phyloP scores from a whole-genome alignment of 768 basidiomycete genomes.

The Pilatotrama ljubarskyi region DNA sequence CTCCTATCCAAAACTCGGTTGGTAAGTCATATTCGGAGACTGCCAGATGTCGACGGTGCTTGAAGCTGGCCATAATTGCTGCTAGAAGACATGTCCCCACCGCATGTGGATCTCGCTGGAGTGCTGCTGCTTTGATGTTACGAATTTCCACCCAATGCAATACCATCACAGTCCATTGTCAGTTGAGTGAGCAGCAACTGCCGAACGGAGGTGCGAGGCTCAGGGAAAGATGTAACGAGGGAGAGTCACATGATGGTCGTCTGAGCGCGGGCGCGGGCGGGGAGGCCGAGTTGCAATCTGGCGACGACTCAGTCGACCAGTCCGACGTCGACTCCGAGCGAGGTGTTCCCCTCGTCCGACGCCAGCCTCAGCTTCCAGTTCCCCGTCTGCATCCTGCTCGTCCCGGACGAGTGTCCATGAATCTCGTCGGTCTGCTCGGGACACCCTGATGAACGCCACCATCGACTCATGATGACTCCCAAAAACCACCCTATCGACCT shows the following conservation, averaged over 20 bases:
- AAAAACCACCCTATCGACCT: constrained; percentile 33
- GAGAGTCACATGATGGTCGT: constrained; percentile 18
- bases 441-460: constrained; percentile 17
- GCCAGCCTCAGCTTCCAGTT: not conserved
- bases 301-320: constrained; percentile 17
- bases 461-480: constrained; percentile 25
- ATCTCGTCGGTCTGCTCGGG: constrained; percentile 1
- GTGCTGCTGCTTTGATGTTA: no score
- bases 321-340: not conserved
- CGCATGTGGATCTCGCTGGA: no score
- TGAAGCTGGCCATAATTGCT: no score
- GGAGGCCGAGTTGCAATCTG: constrained; percentile 12
- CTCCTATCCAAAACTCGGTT: no score
- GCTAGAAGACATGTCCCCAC: no score
- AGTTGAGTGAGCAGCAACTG: no score
- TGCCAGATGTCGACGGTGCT: no score
- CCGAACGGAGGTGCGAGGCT: not conserved
- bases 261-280: constrained; percentile 9
- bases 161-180: no score
- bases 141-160: no score
- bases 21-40: no score
- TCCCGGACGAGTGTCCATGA: constrained; percentile 5
- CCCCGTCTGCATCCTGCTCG: not conserved
- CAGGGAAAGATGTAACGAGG: not conserved
- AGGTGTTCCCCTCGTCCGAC: constrained; percentile 2